Base-by-base conservation (phyloP, 768 basidiomycete species). In the Boletus insuetus region DNA sequence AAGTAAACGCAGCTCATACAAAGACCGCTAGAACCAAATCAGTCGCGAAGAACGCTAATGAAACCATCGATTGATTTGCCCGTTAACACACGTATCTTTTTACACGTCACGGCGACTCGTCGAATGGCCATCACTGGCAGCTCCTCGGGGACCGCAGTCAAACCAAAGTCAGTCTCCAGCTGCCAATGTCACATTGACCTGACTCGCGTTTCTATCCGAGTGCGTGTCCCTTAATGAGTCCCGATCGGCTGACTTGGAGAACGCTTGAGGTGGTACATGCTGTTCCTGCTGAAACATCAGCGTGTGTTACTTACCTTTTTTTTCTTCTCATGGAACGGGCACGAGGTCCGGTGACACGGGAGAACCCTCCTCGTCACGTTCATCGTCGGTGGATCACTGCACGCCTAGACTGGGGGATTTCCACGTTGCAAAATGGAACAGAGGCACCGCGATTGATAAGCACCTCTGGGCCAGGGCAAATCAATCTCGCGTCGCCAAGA, bases 81-180 rank as follows among this genome's bases (percentile, higher is more conserved):
- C 54, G 22, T 48, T 45, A 29, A 42, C 53, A 46, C 34, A 61
- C 49, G 51, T 64, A 48, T 77, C 75, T 41, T 77, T 79, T 61
- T 74, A 68, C 79, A 47, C 75, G 74, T 37, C 70, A 73, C 39
- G 79, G 74, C 8, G 56, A 65, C 22, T 75, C 79, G 46, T 65
- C 59, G 77, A 13, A 76, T 66, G 11, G 76, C 77, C 43, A 71
- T 69, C 29, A n/a, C n/a, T n/a, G n/a, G n/a, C n/a, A 76, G 77
- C 24, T 65, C 67, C 46, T 70, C 69, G 20, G 58, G 49, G 16
- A 60, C 19, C 58, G 60, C 8, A 60, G 66, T 7, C 75, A 72
- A 55, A 71, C 75, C n/a, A 69, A 32, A 53, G 56, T 22, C 55
- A 46, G 58, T 69, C n/a, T 22, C 64, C 9, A 75, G 64, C 48